A percentile compares a stretch with the other conserved stretches of the same genome.
phyloP scores from a whole-genome alignment of 441 rosid species.

The Eruca vesicaria region DNA sequence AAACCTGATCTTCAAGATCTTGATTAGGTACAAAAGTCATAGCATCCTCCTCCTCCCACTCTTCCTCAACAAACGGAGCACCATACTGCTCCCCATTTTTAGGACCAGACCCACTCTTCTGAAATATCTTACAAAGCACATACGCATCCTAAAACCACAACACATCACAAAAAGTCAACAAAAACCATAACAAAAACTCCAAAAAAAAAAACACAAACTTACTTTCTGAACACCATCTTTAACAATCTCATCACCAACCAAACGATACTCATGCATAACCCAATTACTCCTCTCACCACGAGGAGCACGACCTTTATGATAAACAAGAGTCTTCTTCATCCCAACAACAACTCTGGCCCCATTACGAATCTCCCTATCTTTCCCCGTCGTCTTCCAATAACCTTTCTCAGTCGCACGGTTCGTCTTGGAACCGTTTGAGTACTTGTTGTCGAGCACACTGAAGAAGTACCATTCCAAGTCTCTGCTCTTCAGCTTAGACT shows the following conservation, averaged over 20 bases:
- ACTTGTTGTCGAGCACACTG: conserved; percentile 73
- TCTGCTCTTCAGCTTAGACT: conserved; percentile 67
- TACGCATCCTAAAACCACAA: conserved; percentile 55
- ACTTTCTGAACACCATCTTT: conserved; percentile 63
- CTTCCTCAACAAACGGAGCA: conserved; percentile 91
- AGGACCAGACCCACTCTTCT: conserved; percentile 90
- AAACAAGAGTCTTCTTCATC: conserved; percentile 94
- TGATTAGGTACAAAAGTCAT: conserved; percentile 45
- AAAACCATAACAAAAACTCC: not conserved
- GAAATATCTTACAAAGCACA: conserved; percentile 85
- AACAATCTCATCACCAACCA: conserved; percentile 57
- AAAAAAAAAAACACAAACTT: conserved; percentile 21
- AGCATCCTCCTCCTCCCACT: conserved; percentile 80
- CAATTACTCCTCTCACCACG: conserved; percentile 72
- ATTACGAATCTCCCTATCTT: conserved; percentile 59
- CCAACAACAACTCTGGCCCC: conserved; percentile 58
- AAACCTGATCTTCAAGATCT: conserved; percentile 39
- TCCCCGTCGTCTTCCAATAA: conserved; percentile 93
- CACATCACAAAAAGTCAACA: not conserved
- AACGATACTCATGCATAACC: conserved; percentile 96
- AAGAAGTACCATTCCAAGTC: conserved; percentile 96
- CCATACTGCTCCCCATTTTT: conserved; percentile 93
- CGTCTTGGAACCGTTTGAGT: conserved; percentile 73
- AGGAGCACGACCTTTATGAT: conserved; percentile 81
- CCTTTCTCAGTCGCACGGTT: conserved; percentile 91